A percentile compares a stretch with the other conserved stretches of the same genome.
These are phyloP conservation scores for Neurospora intermedia DNA, from an alignment of 495 filamentous ascomycete species.

Conservation along the genomic window DNA sequence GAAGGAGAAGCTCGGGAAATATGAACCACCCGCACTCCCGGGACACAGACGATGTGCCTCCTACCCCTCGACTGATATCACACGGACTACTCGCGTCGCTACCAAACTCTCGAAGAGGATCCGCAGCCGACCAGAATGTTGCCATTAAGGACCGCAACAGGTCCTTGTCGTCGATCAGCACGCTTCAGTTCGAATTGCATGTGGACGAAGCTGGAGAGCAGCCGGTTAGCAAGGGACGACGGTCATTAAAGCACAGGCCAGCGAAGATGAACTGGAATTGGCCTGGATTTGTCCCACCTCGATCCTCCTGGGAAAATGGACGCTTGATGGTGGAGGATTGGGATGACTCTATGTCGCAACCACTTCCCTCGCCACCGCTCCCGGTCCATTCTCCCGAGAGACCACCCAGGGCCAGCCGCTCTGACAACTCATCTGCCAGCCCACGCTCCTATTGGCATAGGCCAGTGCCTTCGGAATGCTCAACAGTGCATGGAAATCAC, in stretches of 20 bases:
- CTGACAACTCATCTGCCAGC: not conserved
- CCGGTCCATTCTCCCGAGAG: conserved; percentile 5
- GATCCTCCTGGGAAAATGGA: not conserved
- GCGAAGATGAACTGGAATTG: conserved; percentile 26
- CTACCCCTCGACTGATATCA: conserved; percentile 28
- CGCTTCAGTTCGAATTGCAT: conserved; percentile 8
- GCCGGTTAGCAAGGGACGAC: conserved; percentile 6
- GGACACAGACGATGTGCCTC: conserved; percentile 14
- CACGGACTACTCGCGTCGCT: conserved; percentile 30
- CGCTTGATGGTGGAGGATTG: conserved; percentile 10
- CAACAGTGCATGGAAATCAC: not conserved
- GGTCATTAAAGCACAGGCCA: not conserved
- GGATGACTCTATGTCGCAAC: conserved; percentile 4
- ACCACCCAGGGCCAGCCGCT: not conserved
- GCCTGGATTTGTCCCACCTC: conserved; percentile 19
- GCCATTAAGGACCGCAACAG: conserved; percentile 14
- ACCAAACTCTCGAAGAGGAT: conserved; percentile 17
- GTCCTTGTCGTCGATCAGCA: conserved; percentile 24
- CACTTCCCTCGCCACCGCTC: conserved; percentile 1
- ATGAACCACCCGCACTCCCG: conserved; percentile 5
- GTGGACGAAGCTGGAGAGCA: not conserved
- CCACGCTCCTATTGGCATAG: conserved; percentile 1
- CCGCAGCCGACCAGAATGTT: conserved; percentile 14
- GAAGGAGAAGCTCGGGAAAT: conserved; percentile 15
- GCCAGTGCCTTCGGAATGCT: not conserved